These are phyloP conservation scores for Pseudofabraea citricarpa DNA, from an alignment of 2,329 filamentous ascomycete species.

Conservation along the genomic window DNA sequence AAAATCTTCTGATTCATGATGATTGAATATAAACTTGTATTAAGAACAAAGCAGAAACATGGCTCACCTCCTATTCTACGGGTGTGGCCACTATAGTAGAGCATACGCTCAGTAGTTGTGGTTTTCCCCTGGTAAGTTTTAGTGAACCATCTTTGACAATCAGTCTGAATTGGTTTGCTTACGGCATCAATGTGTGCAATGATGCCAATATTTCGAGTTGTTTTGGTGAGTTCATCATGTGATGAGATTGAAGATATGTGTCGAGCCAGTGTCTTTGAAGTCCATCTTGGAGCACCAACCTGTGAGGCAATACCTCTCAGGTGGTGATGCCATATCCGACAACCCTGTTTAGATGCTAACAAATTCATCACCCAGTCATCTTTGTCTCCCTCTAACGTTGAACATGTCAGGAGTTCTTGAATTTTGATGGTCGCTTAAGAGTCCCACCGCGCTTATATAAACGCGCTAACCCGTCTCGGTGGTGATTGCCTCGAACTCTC, in stretches of 20 bases:
- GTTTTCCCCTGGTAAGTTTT: slow-evolving; percentile 69
- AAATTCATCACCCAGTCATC: slow-evolving; percentile 24
- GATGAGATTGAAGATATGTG: slow-evolving; percentile 13
- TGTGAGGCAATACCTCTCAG: slow-evolving; percentile 6
- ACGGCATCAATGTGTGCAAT: slow-evolving; percentile 96
- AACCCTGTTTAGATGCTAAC: slow-evolving; percentile 15
- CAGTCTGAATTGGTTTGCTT: slow-evolving; percentile 22
- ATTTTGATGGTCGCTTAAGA: too few relatives aligned
- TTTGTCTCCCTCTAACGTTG: too few relatives aligned
- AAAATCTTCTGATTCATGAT: too few relatives aligned
- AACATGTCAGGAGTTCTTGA: too few relatives aligned
- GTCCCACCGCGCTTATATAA: too few relatives aligned
- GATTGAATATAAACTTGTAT: too few relatives aligned
- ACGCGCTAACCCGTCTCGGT: not conserved
- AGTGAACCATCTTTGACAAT: not conserved
- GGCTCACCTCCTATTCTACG: slow-evolving; percentile 67
- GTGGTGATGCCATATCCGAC: slow-evolving; percentile 21
- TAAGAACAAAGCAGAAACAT: not conserved
- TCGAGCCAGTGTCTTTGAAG: slow-evolving; percentile 7
- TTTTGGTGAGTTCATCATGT: slow-evolving; percentile 30
- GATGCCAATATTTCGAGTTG: slow-evolving; percentile 92
- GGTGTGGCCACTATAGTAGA: slow-evolving; percentile 91
- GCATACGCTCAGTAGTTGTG: slow-evolving; percentile 97
- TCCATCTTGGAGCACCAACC: not conserved
- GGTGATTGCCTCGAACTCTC: too few relatives aligned